Conservation (phyloP, 805 yeast genomes). For the Yamadazyma insecticola region DNA sequence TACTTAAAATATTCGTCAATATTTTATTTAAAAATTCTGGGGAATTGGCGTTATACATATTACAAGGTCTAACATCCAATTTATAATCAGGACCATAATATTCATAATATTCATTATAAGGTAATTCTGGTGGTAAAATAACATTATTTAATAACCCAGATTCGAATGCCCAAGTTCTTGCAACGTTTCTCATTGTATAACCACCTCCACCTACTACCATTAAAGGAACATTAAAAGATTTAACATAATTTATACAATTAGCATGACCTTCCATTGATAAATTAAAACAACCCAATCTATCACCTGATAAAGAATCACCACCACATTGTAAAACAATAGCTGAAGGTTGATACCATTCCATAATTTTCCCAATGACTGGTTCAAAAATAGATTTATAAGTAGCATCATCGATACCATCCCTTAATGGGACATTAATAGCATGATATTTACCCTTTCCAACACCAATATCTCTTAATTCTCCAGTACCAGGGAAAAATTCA, state of each 20-base stretch:
- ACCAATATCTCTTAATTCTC: slow-evolving; percentile 86
- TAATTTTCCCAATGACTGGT: slow-evolving; percentile 73
- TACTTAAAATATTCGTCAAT: slow-evolving; percentile 67
- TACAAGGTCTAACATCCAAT: slow-evolving; percentile 89
- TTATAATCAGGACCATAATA: slow-evolving; percentile 97
- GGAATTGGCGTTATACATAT: slow-evolving; percentile 94
- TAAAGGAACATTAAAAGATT: slow-evolving; percentile 81
- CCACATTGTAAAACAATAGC: slow-evolving; percentile 98
- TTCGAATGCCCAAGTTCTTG: slow-evolving; percentile 93
- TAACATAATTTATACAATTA: slow-evolving; percentile 86
- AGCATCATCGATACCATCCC: slow-evolving; percentile 95
- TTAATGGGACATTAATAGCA: slow-evolving; percentile 85
- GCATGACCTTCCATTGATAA: slow-evolving; percentile 93
- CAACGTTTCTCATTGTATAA: slow-evolving; percentile 94
- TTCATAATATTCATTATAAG: slow-evolving; percentile 94
- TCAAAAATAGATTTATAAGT: slow-evolving; percentile 82
- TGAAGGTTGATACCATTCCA: slow-evolving; percentile 89
- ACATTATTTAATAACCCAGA: slow-evolving; percentile 83
- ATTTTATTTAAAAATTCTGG: slow-evolving; percentile 89
- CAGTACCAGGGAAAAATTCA: slow-evolving; percentile 97
- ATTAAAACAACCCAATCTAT: slow-evolving; percentile 92
- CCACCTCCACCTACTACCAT: slow-evolving; percentile 98
- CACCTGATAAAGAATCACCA: slow-evolving; percentile 95
- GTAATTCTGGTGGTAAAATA: slow-evolving; percentile 69
- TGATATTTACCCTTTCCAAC: slow-evolving; percentile 87